Evolutionary conservation across 345 rosid genomes (phyloP), one percentile per base, ranked within the genome.

Genomic region (Clarkia xantiana): DNA sequence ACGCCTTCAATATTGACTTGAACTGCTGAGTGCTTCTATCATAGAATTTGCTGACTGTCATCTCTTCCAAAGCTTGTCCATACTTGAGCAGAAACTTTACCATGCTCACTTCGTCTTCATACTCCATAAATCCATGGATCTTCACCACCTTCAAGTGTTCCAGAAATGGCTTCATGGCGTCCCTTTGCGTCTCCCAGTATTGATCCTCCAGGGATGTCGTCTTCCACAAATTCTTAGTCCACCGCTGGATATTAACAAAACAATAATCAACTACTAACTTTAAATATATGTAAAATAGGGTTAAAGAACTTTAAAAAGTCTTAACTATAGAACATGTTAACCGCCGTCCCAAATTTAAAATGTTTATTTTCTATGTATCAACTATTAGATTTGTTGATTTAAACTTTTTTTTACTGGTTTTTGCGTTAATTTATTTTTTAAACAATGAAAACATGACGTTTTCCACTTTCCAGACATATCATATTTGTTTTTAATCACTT

Each of bases 81-180:
- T 85, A 80, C 76, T 73, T 82, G 52, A 89, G 79, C 61, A 89
- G 61, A 45, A 84, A 84, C 66, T 76, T 82, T 3, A 80, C 76
- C 4, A 80, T 71, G 59, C 86, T 80, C 64, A 75, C 84, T 57
- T 84, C 97, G 9, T 73, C 47, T 61, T 80, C 82, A 34, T 82
- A 80, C 55, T 85, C 94, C 49, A 75, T 62, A 49, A 82, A 80
- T 2, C 97, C 97, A 50, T 70, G 61, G 23, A 89, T 85, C 69
- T 72, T 81, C 42, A 80, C 90, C 18, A 75, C 72, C 43, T 77
- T 80, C 12, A 84, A 71, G 55, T 67, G 57, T 38, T 66, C 65
- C 47, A 89, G 69, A 63, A 89, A 82, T 6, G 94, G 67, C 51
- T 67, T 68, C 57, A 71, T 50, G 39, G 56, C 60, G 43, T 58